A percentile compares a stretch with the other conserved stretches of the same genome.
phyloP scores from a whole-genome alignment of 805 yeast species.

The Ogataea paradorogensis region DNA sequence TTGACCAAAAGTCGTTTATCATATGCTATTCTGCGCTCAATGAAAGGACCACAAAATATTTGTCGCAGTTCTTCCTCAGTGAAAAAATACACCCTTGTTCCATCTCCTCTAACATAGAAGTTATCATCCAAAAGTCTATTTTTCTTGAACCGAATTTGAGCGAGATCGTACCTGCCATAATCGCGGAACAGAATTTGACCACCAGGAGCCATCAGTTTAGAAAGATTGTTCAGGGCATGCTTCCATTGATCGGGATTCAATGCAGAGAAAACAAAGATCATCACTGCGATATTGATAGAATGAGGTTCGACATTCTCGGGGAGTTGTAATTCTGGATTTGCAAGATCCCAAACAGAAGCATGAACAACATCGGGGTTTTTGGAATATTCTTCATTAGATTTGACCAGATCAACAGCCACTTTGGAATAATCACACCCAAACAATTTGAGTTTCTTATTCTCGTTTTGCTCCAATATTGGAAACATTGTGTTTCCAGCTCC shows the following conservation, averaged over 20 bases:
- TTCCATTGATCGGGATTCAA: constrained; percentile 89
- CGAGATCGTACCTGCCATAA: constrained; percentile 93
- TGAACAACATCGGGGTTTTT: constrained; percentile 51
- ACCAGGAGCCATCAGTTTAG: constrained; percentile 82
- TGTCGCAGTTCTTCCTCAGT: constrained; percentile 85
- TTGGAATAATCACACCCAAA: constrained; percentile 88
- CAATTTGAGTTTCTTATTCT: constrained; percentile 70
- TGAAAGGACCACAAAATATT: constrained; percentile 64
- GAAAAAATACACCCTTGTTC: constrained; percentile 95
- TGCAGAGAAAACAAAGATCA: constrained; percentile 94
- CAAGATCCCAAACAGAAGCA: constrained; percentile 95
- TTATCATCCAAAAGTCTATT: constrained; percentile 85
- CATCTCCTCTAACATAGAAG: constrained; percentile 96
- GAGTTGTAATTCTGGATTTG: constrained; percentile 65
- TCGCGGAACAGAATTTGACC: constrained; percentile 88
- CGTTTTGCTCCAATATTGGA: constrained; percentile 80
- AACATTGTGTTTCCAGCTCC: constrained; percentile 98
- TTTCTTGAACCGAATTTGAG: constrained; percentile 91
- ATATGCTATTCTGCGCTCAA: constrained; percentile 76
- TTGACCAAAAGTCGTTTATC: constrained; percentile 90
- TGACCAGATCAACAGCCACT: constrained; percentile 85
- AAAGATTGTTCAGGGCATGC: constrained; percentile 69
- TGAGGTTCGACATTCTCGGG: constrained; percentile 83
- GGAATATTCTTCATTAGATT: constrained; percentile 56
- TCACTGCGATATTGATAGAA: constrained; percentile 86